Evolutionary conservation across 177 flowering plant species (phyloP).

Genomic region (Vitis hybrid): DNA sequence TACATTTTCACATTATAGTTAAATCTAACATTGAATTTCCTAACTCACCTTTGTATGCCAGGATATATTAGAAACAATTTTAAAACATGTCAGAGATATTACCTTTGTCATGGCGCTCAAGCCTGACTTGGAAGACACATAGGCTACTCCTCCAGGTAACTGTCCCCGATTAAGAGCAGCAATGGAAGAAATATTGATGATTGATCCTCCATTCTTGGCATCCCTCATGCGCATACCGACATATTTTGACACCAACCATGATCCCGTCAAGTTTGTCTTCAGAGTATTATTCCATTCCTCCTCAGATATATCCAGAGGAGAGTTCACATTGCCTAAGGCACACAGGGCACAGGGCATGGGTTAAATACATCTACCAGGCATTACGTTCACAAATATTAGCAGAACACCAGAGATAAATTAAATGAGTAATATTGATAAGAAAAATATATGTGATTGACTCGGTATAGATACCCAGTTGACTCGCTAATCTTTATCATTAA

Average conservation of each 20-base stretch:
- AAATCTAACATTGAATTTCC: too few species aligned
- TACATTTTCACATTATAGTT: too few species aligned
- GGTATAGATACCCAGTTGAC: too few species aligned
- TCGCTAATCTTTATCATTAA: too few species aligned
- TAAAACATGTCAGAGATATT: not conserved
- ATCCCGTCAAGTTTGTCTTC: constrained; percentile 41
- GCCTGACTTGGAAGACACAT: constrained; percentile 40
- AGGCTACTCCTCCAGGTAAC: constrained; percentile 37
- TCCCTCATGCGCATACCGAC: constrained; percentile 45
- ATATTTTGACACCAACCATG: constrained; percentile 52
- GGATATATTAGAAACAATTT: too few species aligned
- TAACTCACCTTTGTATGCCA: too few species aligned
- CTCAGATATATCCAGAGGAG: constrained; percentile 35
- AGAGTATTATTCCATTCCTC: constrained; percentile 42
- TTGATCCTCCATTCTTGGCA: constrained; percentile 30
- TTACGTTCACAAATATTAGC: too few species aligned
- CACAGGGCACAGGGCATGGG: not conserved
- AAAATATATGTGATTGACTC: too few species aligned
- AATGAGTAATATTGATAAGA: too few species aligned
- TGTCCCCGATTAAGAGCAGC: constrained; percentile 42
- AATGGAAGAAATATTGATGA: constrained; percentile 48
- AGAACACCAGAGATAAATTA: too few species aligned
- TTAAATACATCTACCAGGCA: not conserved
- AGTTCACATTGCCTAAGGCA: constrained; percentile 28
- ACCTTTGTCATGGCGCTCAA: constrained; percentile 42